phyloP scores from a whole-genome alignment of 2,329 filamentous ascomycete species.

The Escovopsis sp. region DNA sequence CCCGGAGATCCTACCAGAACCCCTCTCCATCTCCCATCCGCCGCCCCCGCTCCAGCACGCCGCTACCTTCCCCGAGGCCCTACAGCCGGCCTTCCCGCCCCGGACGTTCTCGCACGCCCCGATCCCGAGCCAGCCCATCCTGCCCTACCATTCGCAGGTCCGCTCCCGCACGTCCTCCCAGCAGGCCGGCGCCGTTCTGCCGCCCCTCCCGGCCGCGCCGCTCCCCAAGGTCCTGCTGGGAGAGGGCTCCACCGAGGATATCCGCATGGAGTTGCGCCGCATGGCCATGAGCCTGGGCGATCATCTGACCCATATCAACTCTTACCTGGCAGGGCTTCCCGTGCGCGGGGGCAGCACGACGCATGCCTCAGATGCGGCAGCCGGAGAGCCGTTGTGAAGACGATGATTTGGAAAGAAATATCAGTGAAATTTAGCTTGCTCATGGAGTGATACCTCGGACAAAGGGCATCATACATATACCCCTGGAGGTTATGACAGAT shows the following conservation, averaged over 20 bases:
- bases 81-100: slow-evolving; percentile 7
- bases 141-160: background rate
- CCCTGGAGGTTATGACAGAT: too few relatives aligned
- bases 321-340: slow-evolving; percentile 26
- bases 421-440: too few relatives aligned
- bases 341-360: slow-evolving; percentile 19
- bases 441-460: too few relatives aligned
- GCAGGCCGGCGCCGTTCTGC: slow-evolving; percentile 13
- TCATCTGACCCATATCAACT: slow-evolving; percentile 30
- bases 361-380: slow-evolving; percentile 1
- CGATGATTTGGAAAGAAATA: too few relatives aligned
- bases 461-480: too few relatives aligned
- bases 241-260: slow-evolving; percentile 33
- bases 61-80: slow-evolving; percentile 5
- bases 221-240: slow-evolving; percentile 39
- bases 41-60: slow-evolving; percentile 2
- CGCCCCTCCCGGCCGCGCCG: slow-evolving; percentile 29
- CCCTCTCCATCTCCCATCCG: slow-evolving; percentile 8
- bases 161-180: background rate
- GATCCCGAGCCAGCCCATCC: too few relatives aligned
- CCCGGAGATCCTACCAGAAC: slow-evolving; percentile 20
- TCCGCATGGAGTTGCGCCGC: slow-evolving; percentile 34
- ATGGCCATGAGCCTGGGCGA: slow-evolving; percentile 34
- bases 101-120: too few relatives aligned
- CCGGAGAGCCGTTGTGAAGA: slow-evolving; percentile 2